phyloP scores from a whole-genome alignment of 179 eudicot genomes.

The Spinacia oleracea region DNA sequence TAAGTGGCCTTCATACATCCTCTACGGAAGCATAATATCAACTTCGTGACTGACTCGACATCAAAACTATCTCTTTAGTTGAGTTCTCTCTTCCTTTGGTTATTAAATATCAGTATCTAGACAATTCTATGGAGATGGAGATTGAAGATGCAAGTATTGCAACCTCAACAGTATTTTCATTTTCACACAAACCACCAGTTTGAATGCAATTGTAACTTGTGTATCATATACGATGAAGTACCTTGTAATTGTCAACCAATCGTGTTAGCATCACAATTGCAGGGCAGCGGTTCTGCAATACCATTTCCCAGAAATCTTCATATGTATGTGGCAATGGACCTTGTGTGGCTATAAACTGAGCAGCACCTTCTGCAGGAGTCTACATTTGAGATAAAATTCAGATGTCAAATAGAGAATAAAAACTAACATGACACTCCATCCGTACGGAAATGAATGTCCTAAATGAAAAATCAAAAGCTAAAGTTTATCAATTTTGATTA shows the following conservation, averaged over 20 bases:
- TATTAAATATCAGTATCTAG: not conserved
- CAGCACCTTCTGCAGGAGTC: slow-evolving; percentile 60
- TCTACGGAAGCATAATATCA: not conserved
- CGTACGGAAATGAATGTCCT: not conserved
- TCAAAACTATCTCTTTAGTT: not conserved
- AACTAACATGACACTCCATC: not conserved
- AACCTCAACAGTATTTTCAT: not conserved
- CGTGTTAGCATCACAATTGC: slow-evolving; percentile 87
- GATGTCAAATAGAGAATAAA: slow-evolving; percentile 13
- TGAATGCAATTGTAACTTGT: not conserved
- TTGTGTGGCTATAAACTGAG: slow-evolving; percentile 94
- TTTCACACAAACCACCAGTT: not conserved
- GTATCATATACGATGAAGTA: slow-evolving; percentile 30
- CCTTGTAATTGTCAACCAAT: slow-evolving; percentile 75
- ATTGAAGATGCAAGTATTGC: not conserved
- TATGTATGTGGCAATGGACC: slow-evolving; percentile 81
- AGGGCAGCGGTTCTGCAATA: slow-evolving; percentile 76
- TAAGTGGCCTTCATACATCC: not conserved
- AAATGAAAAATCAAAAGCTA: not conserved
- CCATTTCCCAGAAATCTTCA: slow-evolving; percentile 99
- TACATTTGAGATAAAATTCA: slow-evolving; percentile 37
- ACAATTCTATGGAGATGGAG: not conserved
- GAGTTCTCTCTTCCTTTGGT: not conserved
- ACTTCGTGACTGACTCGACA: not conserved
- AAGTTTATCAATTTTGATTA: not conserved